Base-by-base conservation (phyloP, 2,329 filamentous ascomycete genomes). In the Fusarium austroafricanum region DNA sequence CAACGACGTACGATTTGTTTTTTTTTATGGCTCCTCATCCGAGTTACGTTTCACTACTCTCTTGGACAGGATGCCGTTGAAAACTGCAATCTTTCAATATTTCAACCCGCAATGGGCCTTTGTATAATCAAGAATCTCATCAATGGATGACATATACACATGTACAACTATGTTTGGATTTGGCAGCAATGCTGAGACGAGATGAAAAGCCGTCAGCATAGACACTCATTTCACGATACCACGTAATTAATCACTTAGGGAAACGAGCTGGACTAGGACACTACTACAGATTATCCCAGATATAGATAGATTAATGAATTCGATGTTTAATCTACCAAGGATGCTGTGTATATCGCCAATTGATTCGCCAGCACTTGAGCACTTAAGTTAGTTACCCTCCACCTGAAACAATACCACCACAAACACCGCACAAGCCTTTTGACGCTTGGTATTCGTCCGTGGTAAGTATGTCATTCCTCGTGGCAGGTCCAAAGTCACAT, bases 221-320 rank as follows among this genome's bases (percentile, higher is more conserved):
- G 69, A 67, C 61, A 51, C 52, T 70, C 55, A 63, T 58, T 72
- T 73, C 65, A 74, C 57, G 70, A 74, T 72, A 71, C 59, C 64
- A 74, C 64, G 65, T 73, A 72, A 71, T 71, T 55, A 62, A 47
- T 45, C 40, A 53, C 50, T 53, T 23, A 49, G 59, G 39, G 45
- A 66, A 46, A 59, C 14, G 53, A 61, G 51, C 50, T 38, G 43
- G 39, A 43, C 15, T 46, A 59, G 67, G 59, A 51, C 43, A 56
- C 21, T 47, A 47, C 17, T 37, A 45, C 29, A 50, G 38, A 63
- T 29, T 50, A 51, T 53, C 53, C 47, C 40, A 64, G 37, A 65
- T 35, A 69, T 69, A 70, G 37, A 70, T 74, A 70, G 61, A 65
- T 47, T 69, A 68, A 73, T 73, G 68, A 64, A 68, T 65, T 47